Percentiles rank a stretch among this genome's conserved stretches.
These are phyloP conservation scores for Penicillium aurantiogriseum DNA, from an alignment of 2,329 filamentous ascomycete species.

Conservation along the genomic window DNA sequence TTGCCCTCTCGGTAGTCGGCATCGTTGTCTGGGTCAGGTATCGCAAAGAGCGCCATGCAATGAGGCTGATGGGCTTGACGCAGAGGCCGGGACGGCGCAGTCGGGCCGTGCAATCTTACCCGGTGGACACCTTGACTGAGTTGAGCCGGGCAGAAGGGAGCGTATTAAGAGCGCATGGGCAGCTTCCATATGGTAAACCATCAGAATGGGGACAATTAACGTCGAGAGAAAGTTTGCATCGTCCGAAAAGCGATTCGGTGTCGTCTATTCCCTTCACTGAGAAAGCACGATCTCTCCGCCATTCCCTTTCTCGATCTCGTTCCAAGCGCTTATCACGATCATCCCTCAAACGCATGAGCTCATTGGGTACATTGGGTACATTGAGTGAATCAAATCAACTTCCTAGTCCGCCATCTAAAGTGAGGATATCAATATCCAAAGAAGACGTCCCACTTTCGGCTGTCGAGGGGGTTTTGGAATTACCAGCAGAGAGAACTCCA, in stretches of 20 bases:
- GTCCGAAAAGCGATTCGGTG: constrained; percentile 21
- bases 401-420: constrained; percentile 18
- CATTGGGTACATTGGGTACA: constrained; percentile 35
- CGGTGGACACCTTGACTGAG: constrained; percentile 32
- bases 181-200: constrained; percentile 36
- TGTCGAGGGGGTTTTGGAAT: constrained; percentile 35
- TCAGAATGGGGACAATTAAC: constrained; percentile 37
- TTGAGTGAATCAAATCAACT: constrained; percentile 31
- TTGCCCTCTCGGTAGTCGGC: constrained; percentile 32
- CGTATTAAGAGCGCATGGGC: constrained; percentile 33
- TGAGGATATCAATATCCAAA: constrained; percentile 25
- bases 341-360: constrained; percentile 30
- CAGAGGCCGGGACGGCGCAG: constrained; percentile 23
- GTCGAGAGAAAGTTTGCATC: constrained; percentile 33
- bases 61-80: constrained; percentile 26
- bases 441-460: constrained; percentile 36
- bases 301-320: constrained; percentile 36
- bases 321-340: constrained; percentile 34
- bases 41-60: constrained; percentile 34
- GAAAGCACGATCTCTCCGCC: constrained; percentile 32
- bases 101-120: constrained; percentile 23
- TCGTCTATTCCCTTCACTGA: constrained; percentile 25
- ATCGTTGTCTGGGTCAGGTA: constrained; percentile 38
- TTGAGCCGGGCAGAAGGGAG: constrained; percentile 35
- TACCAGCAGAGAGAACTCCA: constrained; percentile 39